Base-by-base conservation (phyloP, 140 eudicot genomes). In the Oenanthe javanica region DNA sequence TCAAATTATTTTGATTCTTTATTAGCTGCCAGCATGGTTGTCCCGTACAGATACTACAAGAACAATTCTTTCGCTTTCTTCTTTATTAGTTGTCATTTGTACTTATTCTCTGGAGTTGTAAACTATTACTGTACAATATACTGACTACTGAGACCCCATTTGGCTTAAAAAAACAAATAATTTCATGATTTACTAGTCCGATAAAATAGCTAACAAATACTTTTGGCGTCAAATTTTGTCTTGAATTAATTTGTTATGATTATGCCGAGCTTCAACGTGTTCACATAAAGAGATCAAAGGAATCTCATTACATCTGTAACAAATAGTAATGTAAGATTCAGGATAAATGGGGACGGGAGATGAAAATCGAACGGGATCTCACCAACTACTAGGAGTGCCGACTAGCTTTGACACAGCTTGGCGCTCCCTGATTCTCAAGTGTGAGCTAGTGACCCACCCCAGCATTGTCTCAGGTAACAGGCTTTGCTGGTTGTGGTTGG, bases 401-500 rank as follows among this genome's bases (percentile, higher is more conserved):
- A 0, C 31, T 31, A 31, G 1, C 0, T 59, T 59, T 59, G 31
- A 59, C 67, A 59, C 12, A 0, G 8, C 5, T 4, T 4, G 3
- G 2, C 27, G 6, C 67, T 59, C 12, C 12, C 6, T 8, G 67
- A 59, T 59, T 59, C 27, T 59, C 31, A 18, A 59, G 31, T 21
- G 13, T 31, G 31, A 31, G 31, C 69, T 36, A 61, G 36, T 61
- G 69, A 61, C 69, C 69, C 69, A 61, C 69, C 36, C 4, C 36
- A 61, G 69, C 36, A 61, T 61, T 61, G 69, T n/a, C 69, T 61
- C 69, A 61, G 69, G 69, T 8, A 21, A n/a, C 69, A 61, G 69
- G 69, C 69, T 61, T 61, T 61, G 69, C 69, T 61, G 69, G 69
- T 61, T 61, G 69, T n/a, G 69, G 69, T 2, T 61, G 69, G 69